A percentile compares a stretch with the other conserved stretches of the same genome.
Evolutionary conservation across 345 rosid genomes (phyloP).

Genomic region (Litchi chinensis): DNA sequence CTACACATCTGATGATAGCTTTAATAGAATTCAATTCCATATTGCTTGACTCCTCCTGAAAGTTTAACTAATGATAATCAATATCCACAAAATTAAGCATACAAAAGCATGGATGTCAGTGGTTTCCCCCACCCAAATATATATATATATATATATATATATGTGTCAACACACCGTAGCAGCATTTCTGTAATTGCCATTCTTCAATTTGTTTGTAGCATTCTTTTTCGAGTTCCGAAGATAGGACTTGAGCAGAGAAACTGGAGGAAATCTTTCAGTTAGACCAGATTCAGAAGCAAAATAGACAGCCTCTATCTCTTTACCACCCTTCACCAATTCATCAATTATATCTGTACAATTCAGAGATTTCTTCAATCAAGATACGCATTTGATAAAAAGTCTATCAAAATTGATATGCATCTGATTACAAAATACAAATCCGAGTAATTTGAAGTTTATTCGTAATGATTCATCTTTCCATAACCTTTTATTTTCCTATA

Average conservation of each 20-base stretch:
- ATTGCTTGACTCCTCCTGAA: constrained; percentile 55
- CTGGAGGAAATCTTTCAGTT: constrained; percentile 50
- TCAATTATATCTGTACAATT: constrained; percentile 46
- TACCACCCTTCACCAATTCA: constrained; percentile 50
- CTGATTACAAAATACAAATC: background rate
- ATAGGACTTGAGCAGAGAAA: constrained; percentile 51
- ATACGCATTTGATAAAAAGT: constrained; percentile 5
- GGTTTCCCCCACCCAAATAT: background rate
- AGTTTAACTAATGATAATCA: constrained; percentile 10
- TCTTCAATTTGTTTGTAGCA: constrained; percentile 37
- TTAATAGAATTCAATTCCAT: constrained; percentile 51
- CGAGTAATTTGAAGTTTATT: background rate
- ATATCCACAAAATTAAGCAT: background rate
- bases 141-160: too few species aligned
- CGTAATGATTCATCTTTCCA: background rate
- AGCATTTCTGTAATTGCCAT: constrained; percentile 36
- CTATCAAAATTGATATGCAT: background rate
- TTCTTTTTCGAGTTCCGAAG: constrained; percentile 45
- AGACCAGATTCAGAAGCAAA: constrained; percentile 56
- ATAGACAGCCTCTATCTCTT: constrained; percentile 61
- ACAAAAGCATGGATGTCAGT: background rate
- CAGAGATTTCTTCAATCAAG: constrained; percentile 18
- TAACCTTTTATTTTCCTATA: background rate
- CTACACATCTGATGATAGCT: constrained; percentile 58
- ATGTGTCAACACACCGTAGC: constrained; percentile 33